phyloP scores from a whole-genome alignment of 2,329 filamentous ascomycete species.

The Chaetomium sp. region DNA sequence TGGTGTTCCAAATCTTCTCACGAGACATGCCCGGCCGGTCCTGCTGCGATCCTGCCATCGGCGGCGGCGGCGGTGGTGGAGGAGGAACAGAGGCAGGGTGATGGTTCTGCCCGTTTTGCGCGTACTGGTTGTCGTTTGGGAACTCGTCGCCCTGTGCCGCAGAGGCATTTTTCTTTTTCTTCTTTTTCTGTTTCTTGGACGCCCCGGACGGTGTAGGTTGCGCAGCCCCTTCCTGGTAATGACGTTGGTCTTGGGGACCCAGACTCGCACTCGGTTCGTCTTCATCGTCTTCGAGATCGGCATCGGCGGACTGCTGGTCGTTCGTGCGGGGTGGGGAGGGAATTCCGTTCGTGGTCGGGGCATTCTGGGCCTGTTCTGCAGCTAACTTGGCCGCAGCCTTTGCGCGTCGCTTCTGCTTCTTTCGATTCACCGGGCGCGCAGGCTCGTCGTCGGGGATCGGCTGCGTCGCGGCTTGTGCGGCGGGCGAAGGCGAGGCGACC shows the following conservation, averaged over 20 bases:
- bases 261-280: constrained; percentile 37
- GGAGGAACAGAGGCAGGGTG: constrained; percentile 8
- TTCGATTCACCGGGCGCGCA: constrained; percentile 62
- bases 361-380: constrained; percentile 36
- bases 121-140: constrained; percentile 18
- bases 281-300: constrained; percentile 49
- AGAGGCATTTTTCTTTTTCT: constrained; percentile 51
- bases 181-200: constrained; percentile 59
- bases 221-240: constrained; percentile 29
- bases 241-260: constrained; percentile 35
- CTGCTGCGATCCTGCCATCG: constrained; percentile 18
- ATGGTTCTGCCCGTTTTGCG: constrained; percentile 17
- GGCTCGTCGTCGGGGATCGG: constrained; percentile 8
- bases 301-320: constrained; percentile 39
- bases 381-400: constrained; percentile 71
- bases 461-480: constrained; percentile 7
- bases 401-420: constrained; percentile 89
- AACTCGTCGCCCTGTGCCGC: constrained; percentile 19
- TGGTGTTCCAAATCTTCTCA: constrained; percentile 97
- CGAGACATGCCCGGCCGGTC: constrained; percentile 48
- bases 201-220: constrained; percentile 31
- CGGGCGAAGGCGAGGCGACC: constrained; percentile 28
- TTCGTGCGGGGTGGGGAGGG: constrained; percentile 31
- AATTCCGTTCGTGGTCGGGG: constrained; percentile 35
- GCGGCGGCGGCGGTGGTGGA: constrained; percentile 15